Base-by-base conservation (phyloP, 164 flowering plant genomes). In the Chloranthus sessilifolius region DNA sequence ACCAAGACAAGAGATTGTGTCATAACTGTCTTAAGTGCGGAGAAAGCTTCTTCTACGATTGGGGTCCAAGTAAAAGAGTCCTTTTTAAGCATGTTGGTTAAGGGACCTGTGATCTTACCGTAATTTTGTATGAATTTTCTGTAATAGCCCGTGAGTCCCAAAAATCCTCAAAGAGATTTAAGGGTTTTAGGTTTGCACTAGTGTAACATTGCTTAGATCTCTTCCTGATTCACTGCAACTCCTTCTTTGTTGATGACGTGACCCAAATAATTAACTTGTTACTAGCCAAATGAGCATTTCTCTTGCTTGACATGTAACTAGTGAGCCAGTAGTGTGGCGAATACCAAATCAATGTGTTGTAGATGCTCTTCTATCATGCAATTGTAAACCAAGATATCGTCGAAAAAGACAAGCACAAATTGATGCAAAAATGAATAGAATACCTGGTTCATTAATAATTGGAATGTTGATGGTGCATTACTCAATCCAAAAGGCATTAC, bases 401-500 rank as follows among this genome's bases (percentile, higher is more conserved):
- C 20, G n/a, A 48, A 29, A 29, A 25, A 46, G 7, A 43, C 58
- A 9, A 41, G 20, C 7, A 43, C 27, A 33, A 31, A 55, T 9
- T 33, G 30, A 3, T 16, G 28, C 1, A 55, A 31, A 17, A 33
- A 34, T 2, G 24, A 3, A 1, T 8, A 5, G n/a, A 43, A 55
- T 3, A 43, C 6, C 12, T 42, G 38, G 19, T 44, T 55, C 52
- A 55, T 55, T 19, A 44, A 24, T 2, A 20, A 1, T 46, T 45
- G 59, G 21, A 55, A 55, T 5, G 52, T 45, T 19, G 50, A 23
- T 17, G 31, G 51, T 1, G 50, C 20, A 23, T 55, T 55, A 5
- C 52, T 22, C 2, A 55, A n/a, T 1, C 52, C 38, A 30, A 48
- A 48, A 2, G 37, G 52, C 52, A 48, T 28, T 8, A 48, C 23